Conservation (phyloP, 2,329 filamentous ascomycete genomes). For the Nigrospora osmanthi region DNA sequence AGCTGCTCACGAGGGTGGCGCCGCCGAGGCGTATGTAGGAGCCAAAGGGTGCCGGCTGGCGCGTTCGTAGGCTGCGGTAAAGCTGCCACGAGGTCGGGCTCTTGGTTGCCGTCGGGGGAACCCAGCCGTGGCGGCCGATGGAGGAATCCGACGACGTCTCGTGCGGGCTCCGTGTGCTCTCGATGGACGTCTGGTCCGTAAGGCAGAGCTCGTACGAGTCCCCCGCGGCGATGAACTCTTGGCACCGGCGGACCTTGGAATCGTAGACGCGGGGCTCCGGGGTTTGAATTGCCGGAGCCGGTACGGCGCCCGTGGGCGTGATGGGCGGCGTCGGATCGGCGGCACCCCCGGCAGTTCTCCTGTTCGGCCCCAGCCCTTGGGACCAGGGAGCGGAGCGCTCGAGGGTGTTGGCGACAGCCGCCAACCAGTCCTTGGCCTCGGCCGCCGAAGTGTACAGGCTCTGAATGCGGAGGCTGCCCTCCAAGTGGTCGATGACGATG, state of each 20-base stretch:
- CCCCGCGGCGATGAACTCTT: constrained; percentile 64
- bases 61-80: constrained; percentile 60
- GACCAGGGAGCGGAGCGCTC: constrained; percentile 24
- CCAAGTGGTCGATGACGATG: constrained; percentile 67
- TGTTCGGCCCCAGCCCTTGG: constrained; percentile 12
- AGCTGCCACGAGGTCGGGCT: constrained; percentile 50
- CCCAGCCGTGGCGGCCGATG: constrained; percentile 27
- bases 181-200: constrained; percentile 65
- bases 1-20: constrained; percentile 71
- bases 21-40: constrained; percentile 67
- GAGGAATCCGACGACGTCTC: constrained; percentile 35
- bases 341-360: constrained; percentile 7
- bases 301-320: constrained; percentile 13
- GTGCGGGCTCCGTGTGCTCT: constrained; percentile 22
- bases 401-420: constrained; percentile 23
- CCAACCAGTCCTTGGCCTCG: constrained; percentile 34
- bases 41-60: constrained; percentile 78
- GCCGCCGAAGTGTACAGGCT: constrained; percentile 40
- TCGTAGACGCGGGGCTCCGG: constrained; percentile 50
- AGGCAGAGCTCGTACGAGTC: constrained; percentile 83
- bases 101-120: constrained; percentile 5
- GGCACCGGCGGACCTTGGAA: constrained; percentile 58
- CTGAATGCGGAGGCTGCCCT: constrained; percentile 58
- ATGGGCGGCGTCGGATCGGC: constrained; percentile 18
- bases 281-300: constrained; percentile 21